These are phyloP conservation scores for Amyloporia xantha DNA, from an alignment of 768 basidiomycete species.

Conservation along the genomic window DNA sequence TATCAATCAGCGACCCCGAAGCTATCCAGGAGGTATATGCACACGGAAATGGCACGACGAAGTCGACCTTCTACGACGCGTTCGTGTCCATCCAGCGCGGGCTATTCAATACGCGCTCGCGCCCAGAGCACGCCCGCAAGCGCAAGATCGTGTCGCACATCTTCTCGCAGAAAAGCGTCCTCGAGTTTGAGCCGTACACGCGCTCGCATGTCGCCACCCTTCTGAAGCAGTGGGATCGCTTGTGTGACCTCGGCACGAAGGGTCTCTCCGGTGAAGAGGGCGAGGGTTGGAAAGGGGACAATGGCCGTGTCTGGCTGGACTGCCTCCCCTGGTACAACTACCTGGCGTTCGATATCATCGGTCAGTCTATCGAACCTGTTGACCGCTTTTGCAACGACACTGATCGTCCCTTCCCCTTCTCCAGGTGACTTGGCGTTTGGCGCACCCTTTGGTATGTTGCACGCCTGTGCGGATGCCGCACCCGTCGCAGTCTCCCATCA, in stretches of 20 bases:
- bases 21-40: constrained; percentile 73
- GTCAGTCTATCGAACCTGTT: constrained; percentile 21
- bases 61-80: constrained; percentile 48
- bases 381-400: neutral
- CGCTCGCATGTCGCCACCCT: constrained; percentile 55
- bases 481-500: constrained; percentile 54
- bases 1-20: constrained; percentile 56
- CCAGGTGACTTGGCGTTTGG: constrained; percentile 81
- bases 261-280: constrained; percentile 53
- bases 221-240: constrained; percentile 68
- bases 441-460: constrained; percentile 83
- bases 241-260: constrained; percentile 50
- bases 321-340: constrained; percentile 67
- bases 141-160: constrained; percentile 87
- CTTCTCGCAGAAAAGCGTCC: constrained; percentile 77
- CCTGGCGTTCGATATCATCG: constrained; percentile 73
- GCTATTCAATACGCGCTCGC: constrained; percentile 74
- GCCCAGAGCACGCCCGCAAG: constrained; percentile 77
- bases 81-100: constrained; percentile 39
- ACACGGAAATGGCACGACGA: constrained; percentile 78
- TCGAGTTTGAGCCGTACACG: constrained; percentile 85
- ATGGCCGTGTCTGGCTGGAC: constrained; percentile 68
- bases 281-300: constrained; percentile 51
- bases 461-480: constrained; percentile 65
- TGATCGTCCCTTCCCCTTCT: constrained; percentile 38